These are phyloP conservation scores for Jaltomata sinuosa DNA, from an alignment of 257 asterid species.

Conservation along the genomic window DNA sequence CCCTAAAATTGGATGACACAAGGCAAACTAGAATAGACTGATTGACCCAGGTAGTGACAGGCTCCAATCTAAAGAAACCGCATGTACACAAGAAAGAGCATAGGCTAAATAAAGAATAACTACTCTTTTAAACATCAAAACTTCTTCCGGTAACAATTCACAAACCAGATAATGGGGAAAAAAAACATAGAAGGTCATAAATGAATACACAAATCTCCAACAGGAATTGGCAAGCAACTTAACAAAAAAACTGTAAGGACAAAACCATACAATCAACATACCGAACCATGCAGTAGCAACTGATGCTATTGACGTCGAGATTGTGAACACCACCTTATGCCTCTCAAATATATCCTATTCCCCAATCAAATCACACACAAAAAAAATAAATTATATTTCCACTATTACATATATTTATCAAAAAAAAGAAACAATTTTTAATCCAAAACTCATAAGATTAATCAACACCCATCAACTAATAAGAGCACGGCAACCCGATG, in stretches of 20 bases:
- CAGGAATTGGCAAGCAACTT: neutral
- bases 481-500: neutral
- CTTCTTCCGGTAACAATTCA: neutral
- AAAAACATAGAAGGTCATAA: neutral
- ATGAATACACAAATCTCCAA: neutral
- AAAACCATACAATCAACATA: slow-evolving; percentile 7
- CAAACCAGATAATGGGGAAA: neutral
- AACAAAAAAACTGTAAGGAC: neutral
- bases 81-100: neutral
- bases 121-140: neutral
- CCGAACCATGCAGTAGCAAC: slow-evolving; percentile 85
- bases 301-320: slow-evolving; percentile 81
- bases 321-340: slow-evolving; percentile 77
- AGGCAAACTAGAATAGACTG: neutral
- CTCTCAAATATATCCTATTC: slow-evolving; percentile 77
- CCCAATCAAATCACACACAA: slow-evolving; percentile 3
- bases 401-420: neutral
- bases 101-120: neutral
- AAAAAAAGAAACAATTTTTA: neutral
- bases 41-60: neutral
- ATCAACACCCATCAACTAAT: neutral
- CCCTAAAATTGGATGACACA: neutral
- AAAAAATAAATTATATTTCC: neutral
- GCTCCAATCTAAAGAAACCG: neutral
- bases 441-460: neutral